These are phyloP conservation scores for Phycomyces blakesleeanus DNA, from an alignment of 192 early-diverging fungal species.

Conservation along the genomic window DNA sequence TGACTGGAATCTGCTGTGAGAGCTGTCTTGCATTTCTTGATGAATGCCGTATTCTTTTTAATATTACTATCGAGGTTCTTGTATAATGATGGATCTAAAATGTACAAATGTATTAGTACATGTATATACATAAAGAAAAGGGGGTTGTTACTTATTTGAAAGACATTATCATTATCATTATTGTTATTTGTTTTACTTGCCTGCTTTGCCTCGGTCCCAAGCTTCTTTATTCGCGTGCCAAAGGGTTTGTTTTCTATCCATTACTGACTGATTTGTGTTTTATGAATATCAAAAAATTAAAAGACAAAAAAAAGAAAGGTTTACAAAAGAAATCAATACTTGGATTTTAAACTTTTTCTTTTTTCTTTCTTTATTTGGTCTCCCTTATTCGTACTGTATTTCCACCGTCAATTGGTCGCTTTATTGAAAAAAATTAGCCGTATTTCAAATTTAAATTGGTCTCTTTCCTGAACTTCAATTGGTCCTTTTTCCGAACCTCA, in stretches of 20 bases:
- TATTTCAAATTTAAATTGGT: too few relatives aligned
- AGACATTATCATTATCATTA: background rate
- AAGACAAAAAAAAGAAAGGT: background rate
- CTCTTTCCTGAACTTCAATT: too few relatives aligned
- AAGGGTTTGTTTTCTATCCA: constrained; percentile 10
- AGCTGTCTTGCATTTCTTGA: constrained; percentile 84
- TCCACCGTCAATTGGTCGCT: too few relatives aligned
- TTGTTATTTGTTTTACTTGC: background rate
- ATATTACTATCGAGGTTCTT: constrained; percentile 89
- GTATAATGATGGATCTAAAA: background rate
- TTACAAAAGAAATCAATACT: background rate
- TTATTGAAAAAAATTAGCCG: too few relatives aligned
- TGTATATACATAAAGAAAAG: too few relatives aligned
- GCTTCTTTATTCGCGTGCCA: constrained; percentile 7
- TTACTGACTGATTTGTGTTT: background rate
- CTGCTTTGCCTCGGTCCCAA: constrained; percentile 20
- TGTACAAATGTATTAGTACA: background rate
- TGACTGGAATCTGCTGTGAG: constrained; percentile 57
- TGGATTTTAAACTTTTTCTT: too few relatives aligned
- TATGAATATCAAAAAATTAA: background rate
- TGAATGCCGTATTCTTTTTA: constrained; percentile 96
- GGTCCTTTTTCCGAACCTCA: too few relatives aligned
- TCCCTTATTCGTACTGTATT: too few relatives aligned
- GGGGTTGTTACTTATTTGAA: background rate
- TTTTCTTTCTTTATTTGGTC: too few relatives aligned